Conservation (phyloP, 2,329 filamentous ascomycete genomes). For the Neonectria sp. region DNA sequence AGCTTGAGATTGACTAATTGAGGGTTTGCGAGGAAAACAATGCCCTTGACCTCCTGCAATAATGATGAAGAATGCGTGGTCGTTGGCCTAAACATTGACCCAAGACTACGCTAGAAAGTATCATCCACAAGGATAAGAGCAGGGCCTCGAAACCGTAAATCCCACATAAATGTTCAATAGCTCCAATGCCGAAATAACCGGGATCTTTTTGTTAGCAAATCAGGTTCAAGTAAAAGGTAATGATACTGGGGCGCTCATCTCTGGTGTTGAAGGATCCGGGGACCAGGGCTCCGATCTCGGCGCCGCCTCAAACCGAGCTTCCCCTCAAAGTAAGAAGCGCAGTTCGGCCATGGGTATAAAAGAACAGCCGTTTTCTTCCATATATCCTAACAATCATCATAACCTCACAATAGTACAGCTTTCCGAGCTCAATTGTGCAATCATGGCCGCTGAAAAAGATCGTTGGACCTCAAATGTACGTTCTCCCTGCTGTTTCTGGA, state of each 20-base stretch:
- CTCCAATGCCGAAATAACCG: constrained; percentile 17
- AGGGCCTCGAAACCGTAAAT: background rate
- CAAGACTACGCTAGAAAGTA: background rate
- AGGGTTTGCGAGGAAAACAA: background rate
- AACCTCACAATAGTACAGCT: background rate
- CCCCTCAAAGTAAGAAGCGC: constrained; percentile 32
- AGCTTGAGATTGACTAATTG: constrained; percentile 64
- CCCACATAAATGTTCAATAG: constrained; percentile 40
- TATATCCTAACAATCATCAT: background rate
- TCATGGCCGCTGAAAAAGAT: constrained; percentile 47
- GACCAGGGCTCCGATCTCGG: constrained; percentile 44
- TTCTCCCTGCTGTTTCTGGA: constrained; percentile 1
- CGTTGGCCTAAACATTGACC: background rate
- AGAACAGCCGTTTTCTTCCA: constrained; percentile 1
- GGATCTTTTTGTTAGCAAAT: constrained; percentile 23
- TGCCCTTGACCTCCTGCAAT: background rate
- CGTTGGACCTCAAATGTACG: constrained; percentile 48
- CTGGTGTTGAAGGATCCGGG: constrained; percentile 25
- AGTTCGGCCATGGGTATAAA: constrained; percentile 36
- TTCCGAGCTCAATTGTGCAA: constrained; percentile 8
- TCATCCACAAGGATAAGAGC: background rate
- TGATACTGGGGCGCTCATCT: constrained; percentile 21
- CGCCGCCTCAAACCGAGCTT: constrained; percentile 29
- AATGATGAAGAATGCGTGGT: background rate
- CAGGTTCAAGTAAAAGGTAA: constrained; percentile 30